These are phyloP conservation scores for Scedosporium aurantiacum DNA, from an alignment of 2,329 filamentous ascomycete species.

Conservation along the genomic window DNA sequence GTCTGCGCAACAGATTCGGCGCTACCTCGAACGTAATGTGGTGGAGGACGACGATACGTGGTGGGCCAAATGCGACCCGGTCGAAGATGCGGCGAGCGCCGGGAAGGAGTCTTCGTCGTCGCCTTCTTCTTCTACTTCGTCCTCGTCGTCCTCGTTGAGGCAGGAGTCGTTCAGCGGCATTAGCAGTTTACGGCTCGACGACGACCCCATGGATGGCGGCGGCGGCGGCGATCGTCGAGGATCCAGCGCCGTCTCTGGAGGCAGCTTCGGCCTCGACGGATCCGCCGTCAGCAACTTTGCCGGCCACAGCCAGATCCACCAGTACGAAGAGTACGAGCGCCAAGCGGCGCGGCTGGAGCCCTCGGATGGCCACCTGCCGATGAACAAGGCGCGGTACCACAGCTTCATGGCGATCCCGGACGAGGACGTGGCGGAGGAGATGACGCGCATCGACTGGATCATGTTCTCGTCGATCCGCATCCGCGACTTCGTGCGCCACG, in stretches of 20 bases:
- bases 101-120: conserved; percentile 13
- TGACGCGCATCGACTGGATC: conserved; percentile 94
- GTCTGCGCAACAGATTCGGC: conserved; percentile 73
- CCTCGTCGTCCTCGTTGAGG: conserved; percentile 15
- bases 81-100: conserved; percentile 21
- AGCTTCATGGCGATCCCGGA: conserved; percentile 79
- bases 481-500: conserved; percentile 84
- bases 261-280: not conserved
- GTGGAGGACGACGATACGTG: conserved; percentile 82
- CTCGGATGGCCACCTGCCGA: conserved; percentile 47
- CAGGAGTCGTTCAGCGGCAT: conserved; percentile 31
- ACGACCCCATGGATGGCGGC: conserved; percentile 18
- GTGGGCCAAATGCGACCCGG: conserved; percentile 76
- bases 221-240: not conserved
- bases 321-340: conserved; percentile 68
- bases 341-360: conserved; percentile 65
- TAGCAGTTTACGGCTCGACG: conserved; percentile 36
- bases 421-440: conserved; percentile 77
- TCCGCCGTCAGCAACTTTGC: conserved; percentile 4
- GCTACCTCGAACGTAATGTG: conserved; percentile 61
- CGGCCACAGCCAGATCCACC: conserved; percentile 37
- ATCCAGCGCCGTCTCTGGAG: not conserved
- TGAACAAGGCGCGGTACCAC: conserved; percentile 82
- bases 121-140: not conserved
- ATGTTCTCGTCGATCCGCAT: conserved; percentile 94